A percentile compares a stretch with the other conserved stretches of the same genome.
phyloP scores from a whole-genome alignment of 805 yeast genomes.

The Candida tammaniensis region DNA sequence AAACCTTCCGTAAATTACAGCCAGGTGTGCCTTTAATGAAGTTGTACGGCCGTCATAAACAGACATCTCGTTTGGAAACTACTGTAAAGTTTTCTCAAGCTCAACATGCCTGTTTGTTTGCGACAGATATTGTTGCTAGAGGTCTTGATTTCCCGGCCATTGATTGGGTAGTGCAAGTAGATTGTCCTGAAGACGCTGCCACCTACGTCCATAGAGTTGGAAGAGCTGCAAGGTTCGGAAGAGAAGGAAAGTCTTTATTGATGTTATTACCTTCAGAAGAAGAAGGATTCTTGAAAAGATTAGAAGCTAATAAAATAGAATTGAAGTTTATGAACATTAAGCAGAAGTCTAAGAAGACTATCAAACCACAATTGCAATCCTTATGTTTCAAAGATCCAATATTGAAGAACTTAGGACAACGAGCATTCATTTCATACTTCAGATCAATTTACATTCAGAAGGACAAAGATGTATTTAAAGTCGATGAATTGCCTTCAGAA shows the following conservation, averaged over 20 bases:
- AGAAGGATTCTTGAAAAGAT: conserved; percentile 64
- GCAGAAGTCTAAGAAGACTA: conserved; percentile 67
- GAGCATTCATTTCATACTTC: conserved; percentile 90
- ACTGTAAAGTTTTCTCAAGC: conserved; percentile 74
- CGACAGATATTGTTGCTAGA: conserved; percentile 89
- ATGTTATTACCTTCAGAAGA: conserved; percentile 85
- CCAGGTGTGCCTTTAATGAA: conserved; percentile 90
- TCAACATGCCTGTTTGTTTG: conserved; percentile 76
- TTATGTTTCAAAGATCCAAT: conserved; percentile 89
- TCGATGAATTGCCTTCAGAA: conserved; percentile 75
- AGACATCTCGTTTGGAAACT: conserved; percentile 82
- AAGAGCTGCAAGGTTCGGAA: conserved; percentile 83
- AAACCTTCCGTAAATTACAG: conserved; percentile 78
- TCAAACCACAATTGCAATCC: conserved; percentile 82
- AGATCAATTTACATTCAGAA: conserved; percentile 81
- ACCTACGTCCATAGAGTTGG: conserved; percentile 93
- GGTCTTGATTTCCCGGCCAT: conserved; percentile 91
- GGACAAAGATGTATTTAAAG: conserved; percentile 81
- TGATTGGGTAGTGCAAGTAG: conserved; percentile 92
- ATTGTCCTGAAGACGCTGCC: conserved; percentile 86
- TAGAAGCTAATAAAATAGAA: conserved; percentile 63
- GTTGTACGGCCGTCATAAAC: conserved; percentile 87
- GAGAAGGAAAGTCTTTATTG: conserved; percentile 75
- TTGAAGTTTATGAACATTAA: conserved; percentile 72
- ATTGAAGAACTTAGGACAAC: conserved; percentile 89